Base-by-base conservation (phyloP, 805 yeast genomes). In the Komagataella ulmi region DNA sequence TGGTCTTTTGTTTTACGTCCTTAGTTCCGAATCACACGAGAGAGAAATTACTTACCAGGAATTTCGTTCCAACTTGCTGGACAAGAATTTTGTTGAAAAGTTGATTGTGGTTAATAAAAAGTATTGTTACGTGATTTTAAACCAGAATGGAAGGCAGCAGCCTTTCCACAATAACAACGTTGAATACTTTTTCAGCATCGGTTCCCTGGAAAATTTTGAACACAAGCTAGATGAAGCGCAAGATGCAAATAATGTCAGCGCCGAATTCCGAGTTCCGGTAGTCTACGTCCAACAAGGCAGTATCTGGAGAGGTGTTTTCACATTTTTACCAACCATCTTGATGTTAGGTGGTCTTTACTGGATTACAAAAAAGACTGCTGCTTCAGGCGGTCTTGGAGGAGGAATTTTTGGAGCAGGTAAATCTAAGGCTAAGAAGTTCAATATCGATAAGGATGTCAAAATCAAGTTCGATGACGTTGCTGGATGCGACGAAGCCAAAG, bases 401-500 rank as follows among this genome's bases (percentile, higher is more conserved):
- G 95, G 95, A 3, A 76, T 86, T 14, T 80, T 86, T 68, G 77
- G 79, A 51, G 86, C 90, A 61, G 96, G 97, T 53, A 88, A 89
- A 64, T 84, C 95, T 45, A 87, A 86, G 53, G 98, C 98, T 3
- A 87, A 88, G 65, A 75, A 82, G 56, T 91, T 91, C 72, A 91
- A 93, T 66, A 87, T 85, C 63, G 97, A 93, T 58, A 83, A 90
- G 2, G 95, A 88, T 56, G 86, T 93, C 55, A 88, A 87, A 63
- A 83, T 88, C 50, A 84, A 82, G 64, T 93, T 93, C 63, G 79
- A 83, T 59, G 98, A 95, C 66, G 99, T 93, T 50, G 99, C 99
- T 1, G 99, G 99, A 51, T 86, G 91, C 74, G 85, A 83, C 55
- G 99, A 93, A 69, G 96, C 99, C 8, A 93, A 93, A 68, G 91